Conservation (phyloP, 2,329 filamentous ascomycete genomes). For the Coleophoma crateriformis region DNA sequence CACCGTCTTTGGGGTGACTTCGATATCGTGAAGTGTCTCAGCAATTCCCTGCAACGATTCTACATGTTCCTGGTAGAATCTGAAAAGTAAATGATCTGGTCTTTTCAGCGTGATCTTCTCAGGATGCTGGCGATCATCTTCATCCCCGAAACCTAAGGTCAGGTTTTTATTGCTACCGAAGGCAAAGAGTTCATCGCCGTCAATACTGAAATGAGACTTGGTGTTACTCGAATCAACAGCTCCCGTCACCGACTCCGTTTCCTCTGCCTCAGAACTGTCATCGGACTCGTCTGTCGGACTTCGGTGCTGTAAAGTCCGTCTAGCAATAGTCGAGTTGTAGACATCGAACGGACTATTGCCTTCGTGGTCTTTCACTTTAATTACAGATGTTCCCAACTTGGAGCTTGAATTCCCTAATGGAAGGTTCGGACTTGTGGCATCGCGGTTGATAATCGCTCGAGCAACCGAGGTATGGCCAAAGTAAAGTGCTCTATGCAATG, state of each 20-base stretch:
- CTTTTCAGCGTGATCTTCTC: slow-evolving; percentile 75
- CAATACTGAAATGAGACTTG: slow-evolving; percentile 24
- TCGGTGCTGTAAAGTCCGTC: slow-evolving; percentile 53
- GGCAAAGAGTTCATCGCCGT: slow-evolving; percentile 82
- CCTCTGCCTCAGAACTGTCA: slow-evolving; percentile 45
- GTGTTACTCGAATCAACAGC: neutral
- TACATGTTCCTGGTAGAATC: slow-evolving; percentile 67
- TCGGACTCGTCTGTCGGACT: slow-evolving; percentile 26
- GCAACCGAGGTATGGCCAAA: slow-evolving; percentile 85
- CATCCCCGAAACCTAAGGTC: slow-evolving; percentile 88
- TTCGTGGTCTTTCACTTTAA: slow-evolving; percentile 94
- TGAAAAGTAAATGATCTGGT: slow-evolving; percentile 69
- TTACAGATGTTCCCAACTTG: slow-evolving; percentile 62
- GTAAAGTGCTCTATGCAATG: slow-evolving; percentile 85
- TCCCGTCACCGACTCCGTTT: slow-evolving; percentile 32
- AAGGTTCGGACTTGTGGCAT: slow-evolving; percentile 51
- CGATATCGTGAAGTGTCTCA: slow-evolving; percentile 10
- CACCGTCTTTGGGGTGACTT: slow-evolving; percentile 23
- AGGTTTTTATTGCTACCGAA: slow-evolving; percentile 97
- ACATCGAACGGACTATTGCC: slow-evolving; percentile 93
- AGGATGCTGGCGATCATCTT: slow-evolving; percentile 89
- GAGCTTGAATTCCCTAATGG: slow-evolving; percentile 53
- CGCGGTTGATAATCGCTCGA: slow-evolving; percentile 72
- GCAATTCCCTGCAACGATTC: slow-evolving; percentile 27
- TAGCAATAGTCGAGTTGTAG: slow-evolving; percentile 80